These are phyloP conservation scores for Neurospora sp. DNA, from an alignment of 495 filamentous ascomycete genomes.

Conservation along the genomic window DNA sequence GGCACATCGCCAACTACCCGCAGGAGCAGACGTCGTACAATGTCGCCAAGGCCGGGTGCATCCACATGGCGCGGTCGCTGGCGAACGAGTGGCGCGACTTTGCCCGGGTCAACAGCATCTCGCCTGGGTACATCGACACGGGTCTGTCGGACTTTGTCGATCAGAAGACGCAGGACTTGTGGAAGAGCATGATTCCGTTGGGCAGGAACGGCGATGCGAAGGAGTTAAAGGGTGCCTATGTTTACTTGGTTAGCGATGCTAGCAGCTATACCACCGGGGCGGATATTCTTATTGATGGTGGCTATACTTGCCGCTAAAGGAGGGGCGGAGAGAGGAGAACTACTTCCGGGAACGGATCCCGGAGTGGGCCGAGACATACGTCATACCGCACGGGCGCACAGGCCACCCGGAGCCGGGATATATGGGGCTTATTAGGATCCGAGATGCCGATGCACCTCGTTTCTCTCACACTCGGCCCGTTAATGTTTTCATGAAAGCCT, in stretches of 20 bases:
- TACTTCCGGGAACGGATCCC: neutral
- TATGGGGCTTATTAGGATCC: neutral
- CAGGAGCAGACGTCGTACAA: slow-evolving; percentile 75
- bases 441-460: neutral
- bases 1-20: slow-evolving; percentile 68
- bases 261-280: slow-evolving; percentile 45
- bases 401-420: neutral
- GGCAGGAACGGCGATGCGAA: slow-evolving; percentile 64
- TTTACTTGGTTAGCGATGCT: slow-evolving; percentile 66
- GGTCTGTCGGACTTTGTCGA: slow-evolving; percentile 68
- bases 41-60: slow-evolving; percentile 57
- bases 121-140: slow-evolving; percentile 72
- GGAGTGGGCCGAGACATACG: neutral
- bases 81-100: slow-evolving; percentile 75
- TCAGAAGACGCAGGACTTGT: slow-evolving; percentile 57
- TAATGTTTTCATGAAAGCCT: neutral
- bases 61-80: slow-evolving; percentile 42
- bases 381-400: neutral
- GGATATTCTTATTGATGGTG: slow-evolving; percentile 48
- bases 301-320: slow-evolving; percentile 33
- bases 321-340: neutral
- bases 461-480: neutral
- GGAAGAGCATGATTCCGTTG: slow-evolving; percentile 71
- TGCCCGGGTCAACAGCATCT: slow-evolving; percentile 63
- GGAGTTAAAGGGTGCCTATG: slow-evolving; percentile 78